Evolutionary conservation across 2,329 filamentous ascomycete genomes (phyloP).

Genomic region (Westerdykella ornata): DNA sequence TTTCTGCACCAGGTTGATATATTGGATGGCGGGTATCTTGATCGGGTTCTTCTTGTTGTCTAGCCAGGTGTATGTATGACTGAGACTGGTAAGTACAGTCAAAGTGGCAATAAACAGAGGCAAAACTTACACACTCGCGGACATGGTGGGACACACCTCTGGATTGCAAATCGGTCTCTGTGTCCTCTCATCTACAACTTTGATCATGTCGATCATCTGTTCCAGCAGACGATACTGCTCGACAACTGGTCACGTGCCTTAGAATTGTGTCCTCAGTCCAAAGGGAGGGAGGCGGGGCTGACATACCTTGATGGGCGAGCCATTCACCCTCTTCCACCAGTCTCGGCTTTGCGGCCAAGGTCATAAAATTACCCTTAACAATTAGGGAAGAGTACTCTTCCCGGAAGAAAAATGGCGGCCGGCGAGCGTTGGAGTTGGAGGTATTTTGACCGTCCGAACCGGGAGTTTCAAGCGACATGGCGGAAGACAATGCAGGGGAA

Average conservation of each 20-base stretch:
- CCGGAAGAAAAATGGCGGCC: constrained; percentile 68
- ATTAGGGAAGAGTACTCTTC: constrained; percentile 73
- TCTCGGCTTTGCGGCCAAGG: constrained; percentile 83
- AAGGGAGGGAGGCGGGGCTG: constrained; percentile 17
- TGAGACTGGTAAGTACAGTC: constrained; percentile 33
- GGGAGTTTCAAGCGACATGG: constrained; percentile 61
- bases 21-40: constrained; percentile 85
- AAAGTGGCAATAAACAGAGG: constrained; percentile 1
- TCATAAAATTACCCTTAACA: constrained; percentile 97
- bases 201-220: constrained; percentile 82
- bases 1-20: constrained; percentile 91
- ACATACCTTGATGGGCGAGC: constrained; percentile 84
- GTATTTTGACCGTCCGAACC: constrained; percentile 32
- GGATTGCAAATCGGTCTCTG: constrained; percentile 76
- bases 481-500: not conserved
- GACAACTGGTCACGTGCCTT: constrained; percentile 56
- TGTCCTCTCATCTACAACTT: constrained; percentile 72
- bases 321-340: constrained; percentile 92
- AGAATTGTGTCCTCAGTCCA: constrained; percentile 7
- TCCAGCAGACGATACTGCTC: constrained; percentile 87
- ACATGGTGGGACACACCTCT: constrained; percentile 82
- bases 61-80: constrained; percentile 94
- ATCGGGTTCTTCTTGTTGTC: constrained; percentile 82
- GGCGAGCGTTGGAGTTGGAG: constrained; percentile 50
- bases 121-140: constrained; percentile 71